Conservation (phyloP, 2,329 filamentous ascomycete species). For the Parascedosporium putredinis region DNA sequence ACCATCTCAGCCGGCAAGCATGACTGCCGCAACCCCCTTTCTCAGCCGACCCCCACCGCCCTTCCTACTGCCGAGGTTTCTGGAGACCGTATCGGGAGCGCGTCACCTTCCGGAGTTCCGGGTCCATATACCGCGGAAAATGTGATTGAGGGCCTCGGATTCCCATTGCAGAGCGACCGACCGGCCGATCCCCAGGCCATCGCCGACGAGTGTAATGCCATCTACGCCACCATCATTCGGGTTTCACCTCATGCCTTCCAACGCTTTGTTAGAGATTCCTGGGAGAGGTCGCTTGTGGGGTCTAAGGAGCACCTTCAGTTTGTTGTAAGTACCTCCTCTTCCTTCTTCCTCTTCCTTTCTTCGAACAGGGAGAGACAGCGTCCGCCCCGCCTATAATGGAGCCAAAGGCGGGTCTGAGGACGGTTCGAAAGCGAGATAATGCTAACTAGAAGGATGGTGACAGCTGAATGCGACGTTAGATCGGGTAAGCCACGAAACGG, state of each 20-base stretch:
- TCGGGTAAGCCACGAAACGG: slow-evolving; percentile 26
- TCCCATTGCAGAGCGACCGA: not conserved
- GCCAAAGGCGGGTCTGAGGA: no score
- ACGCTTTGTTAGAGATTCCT: slow-evolving; percentile 31
- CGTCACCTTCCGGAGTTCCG: not conserved
- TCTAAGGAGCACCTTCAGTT: slow-evolving; percentile 36
- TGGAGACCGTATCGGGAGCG: not conserved
- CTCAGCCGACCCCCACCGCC: no score
- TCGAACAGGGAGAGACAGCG: no score
- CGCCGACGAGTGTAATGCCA: not conserved
- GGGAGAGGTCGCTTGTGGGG: slow-evolving; percentile 32
- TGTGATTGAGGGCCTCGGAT: not conserved
- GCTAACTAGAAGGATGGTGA: not conserved
- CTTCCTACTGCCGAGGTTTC: not conserved
- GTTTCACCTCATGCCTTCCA: slow-evolving; percentile 29
- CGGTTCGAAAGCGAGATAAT: no score
- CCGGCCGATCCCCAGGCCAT: not conserved
- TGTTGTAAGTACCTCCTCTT: slow-evolving; percentile 25
- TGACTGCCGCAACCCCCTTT: no score
- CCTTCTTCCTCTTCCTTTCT: no score
- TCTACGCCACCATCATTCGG: slow-evolving; percentile 20
- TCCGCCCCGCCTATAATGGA: no score
- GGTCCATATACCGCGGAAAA: not conserved
- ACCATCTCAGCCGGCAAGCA: no score
- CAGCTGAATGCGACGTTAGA: slow-evolving; percentile 36